These are phyloP conservation scores for Pharus latifolius DNA, from an alignment of 176 grass and related monocot species.

Conservation along the genomic window DNA sequence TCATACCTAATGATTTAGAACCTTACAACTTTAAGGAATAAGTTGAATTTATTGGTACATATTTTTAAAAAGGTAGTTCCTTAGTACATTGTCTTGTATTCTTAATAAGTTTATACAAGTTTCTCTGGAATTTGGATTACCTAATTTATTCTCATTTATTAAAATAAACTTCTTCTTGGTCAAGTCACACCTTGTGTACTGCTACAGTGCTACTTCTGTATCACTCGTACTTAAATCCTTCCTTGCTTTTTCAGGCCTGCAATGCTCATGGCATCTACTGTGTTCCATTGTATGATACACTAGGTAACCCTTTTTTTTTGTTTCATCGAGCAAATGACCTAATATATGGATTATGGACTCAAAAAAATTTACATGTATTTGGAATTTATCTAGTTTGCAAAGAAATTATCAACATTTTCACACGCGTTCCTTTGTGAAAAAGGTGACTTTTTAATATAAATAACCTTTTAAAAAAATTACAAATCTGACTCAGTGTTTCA, in stretches of 20 bases:
- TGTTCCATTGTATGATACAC: constrained; percentile 92
- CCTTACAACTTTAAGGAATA: too few relatives aligned
- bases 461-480: too few relatives aligned
- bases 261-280: constrained; percentile 93
- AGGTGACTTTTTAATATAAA: too few relatives aligned
- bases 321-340: neutral
- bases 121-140: neutral
- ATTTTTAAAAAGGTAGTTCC: neutral
- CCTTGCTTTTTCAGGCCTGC: constrained; percentile 55
- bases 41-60: neutral
- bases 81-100: neutral
- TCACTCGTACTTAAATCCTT: neutral
- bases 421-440: too few relatives aligned
- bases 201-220: neutral
- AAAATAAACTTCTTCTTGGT: neutral
- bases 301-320: constrained; percentile 47
- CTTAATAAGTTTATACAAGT: neutral
- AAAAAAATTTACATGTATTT: neutral
- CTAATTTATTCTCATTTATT: neutral
- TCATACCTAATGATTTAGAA: too few relatives aligned
- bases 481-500: too few relatives aligned
- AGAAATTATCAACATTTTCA: neutral
- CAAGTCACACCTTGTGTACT: neutral
- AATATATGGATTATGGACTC: too few relatives aligned
- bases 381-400: neutral